Conservation (phyloP, 768 basidiomycete genomes). For the Leccinum pellstonianum region DNA sequence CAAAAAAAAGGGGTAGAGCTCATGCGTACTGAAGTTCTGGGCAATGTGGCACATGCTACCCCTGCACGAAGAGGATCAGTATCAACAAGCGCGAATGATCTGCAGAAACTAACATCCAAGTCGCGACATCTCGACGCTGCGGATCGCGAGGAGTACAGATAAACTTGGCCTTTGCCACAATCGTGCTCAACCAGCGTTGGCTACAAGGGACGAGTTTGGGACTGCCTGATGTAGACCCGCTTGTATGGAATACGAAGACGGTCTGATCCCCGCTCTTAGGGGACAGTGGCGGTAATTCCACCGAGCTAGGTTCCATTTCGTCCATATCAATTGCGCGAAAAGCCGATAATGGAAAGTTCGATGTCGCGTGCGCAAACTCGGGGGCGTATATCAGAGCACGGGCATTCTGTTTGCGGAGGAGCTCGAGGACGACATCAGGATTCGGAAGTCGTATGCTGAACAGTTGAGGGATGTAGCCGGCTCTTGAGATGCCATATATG, state of each 20-base stretch:
- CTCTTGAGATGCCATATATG: constrained; percentile 72
- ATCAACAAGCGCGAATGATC: constrained; percentile 18
- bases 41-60: constrained; percentile 85
- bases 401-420: constrained; percentile 61
- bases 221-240: constrained; percentile 80
- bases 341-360: constrained; percentile 46
- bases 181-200: constrained; percentile 63
- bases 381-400: constrained; percentile 64
- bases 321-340: constrained; percentile 45
- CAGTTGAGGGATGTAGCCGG: constrained; percentile 74
- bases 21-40: constrained; percentile 66
- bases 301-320: constrained; percentile 36
- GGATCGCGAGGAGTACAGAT: constrained; percentile 48
- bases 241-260: constrained; percentile 75
- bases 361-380: constrained; percentile 47
- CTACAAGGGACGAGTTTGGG: constrained; percentile 77
- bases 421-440: constrained; percentile 66
- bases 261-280: constrained; percentile 39
- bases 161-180: constrained; percentile 57
- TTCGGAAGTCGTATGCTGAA: constrained; percentile 79
- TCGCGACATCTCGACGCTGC: constrained; percentile 63
- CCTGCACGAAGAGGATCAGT: constrained; percentile 46
- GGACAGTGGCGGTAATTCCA: constrained; percentile 45
- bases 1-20: constrained; percentile 14
- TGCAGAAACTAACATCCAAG: constrained; percentile 61